Evolutionary conservation across 2,329 filamentous ascomycete species (phyloP), one percentile per base, ranked within the genome.

Genomic region (Xylaria sp.): DNA sequence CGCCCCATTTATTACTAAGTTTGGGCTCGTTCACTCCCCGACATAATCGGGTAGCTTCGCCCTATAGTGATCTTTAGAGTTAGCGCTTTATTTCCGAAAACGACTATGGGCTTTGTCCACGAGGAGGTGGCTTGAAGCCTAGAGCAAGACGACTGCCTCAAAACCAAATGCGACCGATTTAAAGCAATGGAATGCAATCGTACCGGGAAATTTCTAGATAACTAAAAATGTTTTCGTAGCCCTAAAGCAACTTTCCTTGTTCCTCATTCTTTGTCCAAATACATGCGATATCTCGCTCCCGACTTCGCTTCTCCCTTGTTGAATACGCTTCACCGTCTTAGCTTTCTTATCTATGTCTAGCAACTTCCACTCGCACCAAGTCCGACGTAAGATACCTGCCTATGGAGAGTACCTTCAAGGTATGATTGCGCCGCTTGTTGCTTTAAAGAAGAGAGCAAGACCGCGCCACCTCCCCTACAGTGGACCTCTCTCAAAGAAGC

Each of bases 101-200:
- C 62, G 51, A 35, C 8, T 15, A 41, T 49, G 15, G 52, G 33
- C 63, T 70, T 71, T 70, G 64, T 71, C 54, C 40, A 6, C 35
- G 48, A 54, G 37, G 44, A 61, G 52, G 21, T 60, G 33, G 41
- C 38, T n/a, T 49, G 35, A 51, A 15, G 53, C 25, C 25, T 41
- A 15, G 37, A 49, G 33, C 33, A 33, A 55, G 56, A 31, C 35
- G 33, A 27, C 21, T 17, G 41, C 31, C 43, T 21, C 19, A 33
- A 57, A 51, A 58, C 37, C 29, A 35, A 43, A 51, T 44, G 43
- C 35, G 57, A 65, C 10, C 33, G 21, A n/a, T 13, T 54, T 31
- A 57, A 70, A 65, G 51, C 49, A 58, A 55, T 62, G 52, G 59
- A 64, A 70, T 70, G 67, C 52, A 35, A 58, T 62, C 61, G 41